Evolutionary conservation across 257 asterid genomes (phyloP), one percentile per base, ranked within the genome.

Genomic region (Solanum pennellii): DNA sequence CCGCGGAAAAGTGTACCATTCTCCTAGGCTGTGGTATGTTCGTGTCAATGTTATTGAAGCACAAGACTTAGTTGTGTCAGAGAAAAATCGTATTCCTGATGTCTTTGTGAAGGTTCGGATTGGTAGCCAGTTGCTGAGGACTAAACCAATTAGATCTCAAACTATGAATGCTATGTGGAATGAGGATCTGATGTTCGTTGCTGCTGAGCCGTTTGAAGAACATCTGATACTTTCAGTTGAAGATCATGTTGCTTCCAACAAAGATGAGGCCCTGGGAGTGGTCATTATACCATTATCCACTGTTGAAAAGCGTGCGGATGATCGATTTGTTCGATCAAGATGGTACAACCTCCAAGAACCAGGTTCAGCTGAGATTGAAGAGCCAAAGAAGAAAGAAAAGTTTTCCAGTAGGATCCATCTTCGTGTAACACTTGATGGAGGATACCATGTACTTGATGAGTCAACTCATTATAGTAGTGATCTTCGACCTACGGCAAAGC

Each of bases 141-240:
- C 99, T 25, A 96, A 84, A 56, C 89, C 91, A 10, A 90, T 93
- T 60, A 96, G 89, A 88, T 87, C 97, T 12, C 97, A 91, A 71
- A 91, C 91, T 12, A 88, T 86, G 90, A 94, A 92, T 85, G 95
- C 89, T 7, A 35, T 65, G 14, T 96, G 99, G 99, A 94, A 96
- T 85, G 99, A 95, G 86, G 99, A 96, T 60, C 88, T 95, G 90
- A 94, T 96, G 94, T 93, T 96, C 73, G 98, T 96, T 83, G 94
- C 98, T 82, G 96, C 99, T 69, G 99, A 96, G 42, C 99, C 99
- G 14, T 95, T 96, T 18, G 99, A 96, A 42, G 98, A 95, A 86
- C 94, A 92, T 88, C 89, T 96, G 72, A 72, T 91, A 11, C 90
- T 96, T 39, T 73, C 95, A n/a, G 95, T 95, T 25, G 99, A 96